Percentiles rank a stretch among this genome's conserved stretches.
Conservation (phyloP, 345 rosid genomes). For the Syzygium grande region DNA sequence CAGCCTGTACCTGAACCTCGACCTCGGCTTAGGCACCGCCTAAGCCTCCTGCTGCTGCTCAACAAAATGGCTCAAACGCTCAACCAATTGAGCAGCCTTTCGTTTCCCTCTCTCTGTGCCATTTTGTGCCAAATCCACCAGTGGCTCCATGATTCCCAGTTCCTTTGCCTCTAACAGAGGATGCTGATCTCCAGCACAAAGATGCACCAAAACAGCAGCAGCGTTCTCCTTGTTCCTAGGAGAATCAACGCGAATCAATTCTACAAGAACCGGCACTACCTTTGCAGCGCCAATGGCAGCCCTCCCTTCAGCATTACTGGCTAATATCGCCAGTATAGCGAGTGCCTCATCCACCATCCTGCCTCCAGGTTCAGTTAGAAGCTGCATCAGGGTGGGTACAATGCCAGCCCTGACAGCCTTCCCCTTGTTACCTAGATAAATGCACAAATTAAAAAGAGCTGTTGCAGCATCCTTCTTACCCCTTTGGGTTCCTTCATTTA, state of each 20-base stretch:
- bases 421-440: conserved; percentile 95
- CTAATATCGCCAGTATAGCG: conserved; percentile 63
- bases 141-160: conserved; percentile 63
- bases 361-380: conserved; percentile 67
- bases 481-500: conserved; percentile 88
- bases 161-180: conserved; percentile 69
- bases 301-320: conserved; percentile 69
- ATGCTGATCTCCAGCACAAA: conserved; percentile 70
- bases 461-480: conserved; percentile 99
- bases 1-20: neutral
- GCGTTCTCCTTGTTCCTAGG: conserved; percentile 72
- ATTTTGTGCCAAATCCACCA: conserved; percentile 65
- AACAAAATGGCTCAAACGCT: conserved; percentile 53
- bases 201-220: conserved; percentile 78
- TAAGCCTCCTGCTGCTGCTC: conserved; percentile 59
- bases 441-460: conserved; percentile 92
- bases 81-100: conserved; percentile 85
- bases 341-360: conserved; percentile 82
- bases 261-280: conserved; percentile 67
- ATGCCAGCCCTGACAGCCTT: conserved; percentile 92
- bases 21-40: conserved; percentile 5
- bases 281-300: conserved; percentile 63
- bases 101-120: conserved; percentile 94
- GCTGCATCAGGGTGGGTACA: conserved; percentile 46
- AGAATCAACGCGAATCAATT: conserved; percentile 52